Conservation (phyloP, 352 stramenopile species). For the Globisporangium mamillatum region DNA sequence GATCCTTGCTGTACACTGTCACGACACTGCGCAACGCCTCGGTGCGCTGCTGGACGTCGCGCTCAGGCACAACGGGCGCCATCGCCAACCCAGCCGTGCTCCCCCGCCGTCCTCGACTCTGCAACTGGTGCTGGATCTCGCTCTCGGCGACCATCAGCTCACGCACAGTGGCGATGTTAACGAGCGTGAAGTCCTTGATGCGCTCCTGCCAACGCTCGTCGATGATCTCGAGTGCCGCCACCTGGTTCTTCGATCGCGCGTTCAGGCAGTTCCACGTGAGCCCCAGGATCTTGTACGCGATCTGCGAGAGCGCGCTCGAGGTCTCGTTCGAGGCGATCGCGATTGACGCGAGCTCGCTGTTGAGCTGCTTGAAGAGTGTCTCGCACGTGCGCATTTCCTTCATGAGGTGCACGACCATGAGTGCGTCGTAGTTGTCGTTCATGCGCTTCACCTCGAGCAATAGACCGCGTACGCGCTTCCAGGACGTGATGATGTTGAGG, state of each 20-base stretch:
- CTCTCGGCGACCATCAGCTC: constrained; percentile 58
- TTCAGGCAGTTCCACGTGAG: constrained; percentile 66
- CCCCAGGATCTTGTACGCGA: constrained; percentile 63
- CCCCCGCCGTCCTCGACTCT: constrained; percentile 15
- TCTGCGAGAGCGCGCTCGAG: constrained; percentile 55
- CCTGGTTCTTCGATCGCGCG: constrained; percentile 28
- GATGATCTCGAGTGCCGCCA: constrained; percentile 40
- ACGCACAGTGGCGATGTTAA: constrained; percentile 48
- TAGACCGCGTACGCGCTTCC: constrained; percentile 68
- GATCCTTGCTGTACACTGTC: constrained; percentile 64
- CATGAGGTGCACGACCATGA: constrained; percentile 67
- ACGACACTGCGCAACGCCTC: constrained; percentile 55
- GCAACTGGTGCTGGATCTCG: constrained; percentile 23
- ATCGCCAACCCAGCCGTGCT: constrained; percentile 20
- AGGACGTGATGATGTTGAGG: constrained; percentile 68
- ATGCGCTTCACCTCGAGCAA: constrained; percentile 32
- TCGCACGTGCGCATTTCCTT: constrained; percentile 84
- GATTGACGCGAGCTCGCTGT: constrained; percentile 55
- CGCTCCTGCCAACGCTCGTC: constrained; percentile 66
- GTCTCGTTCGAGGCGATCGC: constrained; percentile 74
- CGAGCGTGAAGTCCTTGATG: constrained; percentile 54
- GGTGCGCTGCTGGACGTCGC: constrained; percentile 49
- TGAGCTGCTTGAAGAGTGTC: constrained; percentile 72
- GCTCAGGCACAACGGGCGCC: constrained; percentile 46
- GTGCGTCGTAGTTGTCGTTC: constrained; percentile 56